These are phyloP conservation scores for Aspergillus brunneoviolaceus DNA, from an alignment of 2,329 filamentous ascomycete genomes.

Conservation along the genomic window DNA sequence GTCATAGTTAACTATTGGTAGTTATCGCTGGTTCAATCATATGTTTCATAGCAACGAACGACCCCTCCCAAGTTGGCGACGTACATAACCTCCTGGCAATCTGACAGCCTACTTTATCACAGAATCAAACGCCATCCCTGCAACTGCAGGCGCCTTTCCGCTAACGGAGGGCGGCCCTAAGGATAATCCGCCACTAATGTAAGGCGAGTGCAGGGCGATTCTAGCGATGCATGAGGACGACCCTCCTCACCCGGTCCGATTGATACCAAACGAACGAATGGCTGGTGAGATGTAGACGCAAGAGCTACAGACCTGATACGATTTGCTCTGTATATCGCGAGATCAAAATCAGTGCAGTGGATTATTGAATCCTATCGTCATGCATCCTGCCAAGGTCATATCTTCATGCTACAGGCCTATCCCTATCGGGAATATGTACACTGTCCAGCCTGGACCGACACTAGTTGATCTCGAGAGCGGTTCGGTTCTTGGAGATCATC, in stretches of 20 bases:
- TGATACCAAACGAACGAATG: background rate
- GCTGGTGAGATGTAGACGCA: background rate
- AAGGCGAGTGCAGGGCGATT: background rate
- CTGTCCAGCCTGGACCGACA: conserved; percentile 5
- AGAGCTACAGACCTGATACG: background rate
- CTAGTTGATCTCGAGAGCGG: conserved; percentile 2
- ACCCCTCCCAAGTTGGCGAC: background rate
- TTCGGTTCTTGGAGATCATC: conserved; percentile 9
- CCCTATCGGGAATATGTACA: conserved; percentile 6
- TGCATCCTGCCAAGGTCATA: background rate
- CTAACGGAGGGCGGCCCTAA: background rate
- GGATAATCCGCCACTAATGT: conserved; percentile 5
- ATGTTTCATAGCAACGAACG: background rate
- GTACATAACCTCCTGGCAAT: background rate
- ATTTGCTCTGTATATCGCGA: background rate
- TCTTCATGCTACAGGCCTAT: background rate
- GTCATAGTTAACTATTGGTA: too few relatives aligned
- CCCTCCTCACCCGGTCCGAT: background rate
- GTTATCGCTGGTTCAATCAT: background rate
- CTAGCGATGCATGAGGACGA: background rate
- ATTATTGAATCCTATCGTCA: conserved; percentile 3
- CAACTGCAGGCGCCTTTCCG: conserved; percentile 4
- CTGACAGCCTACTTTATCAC: background rate
- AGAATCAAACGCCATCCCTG: background rate
- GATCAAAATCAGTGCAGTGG: background rate